Evolutionary conservation across 495 filamentous ascomycete species (phyloP).

Genomic region (Podospora fimiseda): DNA sequence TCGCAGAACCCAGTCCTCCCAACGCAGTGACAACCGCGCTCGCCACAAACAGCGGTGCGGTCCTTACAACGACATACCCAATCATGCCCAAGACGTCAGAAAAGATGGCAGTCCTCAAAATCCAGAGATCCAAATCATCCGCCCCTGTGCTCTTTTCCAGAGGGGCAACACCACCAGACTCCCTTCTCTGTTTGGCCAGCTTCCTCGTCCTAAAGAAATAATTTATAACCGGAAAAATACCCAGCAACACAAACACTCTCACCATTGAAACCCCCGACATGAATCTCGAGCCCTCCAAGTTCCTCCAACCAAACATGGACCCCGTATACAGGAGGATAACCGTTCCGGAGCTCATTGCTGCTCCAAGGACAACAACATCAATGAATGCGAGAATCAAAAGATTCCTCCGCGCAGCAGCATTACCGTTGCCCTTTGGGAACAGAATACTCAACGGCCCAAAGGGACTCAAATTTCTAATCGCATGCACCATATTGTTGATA

Average conservation of each 20-base stretch:
- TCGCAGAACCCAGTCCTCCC: constrained; percentile 79
- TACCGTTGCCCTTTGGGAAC: constrained; percentile 58
- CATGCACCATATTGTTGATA: constrained; percentile 11
- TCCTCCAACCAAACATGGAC: constrained; percentile 74
- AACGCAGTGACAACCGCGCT: constrained; percentile 66
- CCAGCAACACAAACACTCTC: constrained; percentile 67
- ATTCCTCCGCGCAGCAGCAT: constrained; percentile 64
- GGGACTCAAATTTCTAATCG: constrained; percentile 45
- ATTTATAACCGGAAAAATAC: constrained; percentile 65
- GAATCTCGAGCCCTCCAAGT: constrained; percentile 68
- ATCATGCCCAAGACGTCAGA: constrained; percentile 72
- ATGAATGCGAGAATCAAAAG: constrained; percentile 70
- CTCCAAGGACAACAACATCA: constrained; percentile 71
- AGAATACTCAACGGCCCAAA: constrained; percentile 73
- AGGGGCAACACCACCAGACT: constrained; percentile 22
- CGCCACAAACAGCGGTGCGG: constrained; percentile 50
- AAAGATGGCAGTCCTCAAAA: constrained; percentile 70
- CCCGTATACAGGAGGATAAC: constrained; percentile 76
- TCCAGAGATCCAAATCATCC: constrained; percentile 66
- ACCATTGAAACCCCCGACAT: constrained; percentile 67
- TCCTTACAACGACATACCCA: constrained; percentile 61
- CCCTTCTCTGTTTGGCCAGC: constrained; percentile 25
- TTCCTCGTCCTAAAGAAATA: constrained; percentile 56
- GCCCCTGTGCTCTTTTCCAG: constrained; percentile 57
- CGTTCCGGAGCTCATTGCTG: constrained; percentile 72